A percentile compares a stretch with the other conserved stretches of the same genome.
Evolutionary conservation across 1,284 basidiomycete species (phyloP).

Genomic region (Trametes versicolor): DNA sequence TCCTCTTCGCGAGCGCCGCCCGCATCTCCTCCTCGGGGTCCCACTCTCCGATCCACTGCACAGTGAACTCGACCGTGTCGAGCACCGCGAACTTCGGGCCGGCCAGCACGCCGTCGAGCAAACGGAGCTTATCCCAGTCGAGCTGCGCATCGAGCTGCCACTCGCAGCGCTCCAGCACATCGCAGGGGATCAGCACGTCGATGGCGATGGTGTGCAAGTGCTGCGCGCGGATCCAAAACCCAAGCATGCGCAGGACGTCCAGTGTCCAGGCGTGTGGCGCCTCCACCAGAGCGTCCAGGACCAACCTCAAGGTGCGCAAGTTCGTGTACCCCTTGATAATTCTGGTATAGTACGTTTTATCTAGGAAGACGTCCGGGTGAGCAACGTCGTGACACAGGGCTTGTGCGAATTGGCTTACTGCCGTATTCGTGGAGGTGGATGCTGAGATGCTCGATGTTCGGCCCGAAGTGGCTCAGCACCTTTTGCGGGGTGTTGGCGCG

Average conservation of each 20-base stretch:
- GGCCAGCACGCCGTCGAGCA: background rate
- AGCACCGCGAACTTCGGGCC: background rate
- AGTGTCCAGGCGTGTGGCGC: background rate
- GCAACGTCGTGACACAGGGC: background rate
- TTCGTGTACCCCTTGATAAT: background rate
- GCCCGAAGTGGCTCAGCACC: slow-evolving; percentile 18
- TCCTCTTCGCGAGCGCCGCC: background rate
- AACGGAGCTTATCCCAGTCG: slow-evolving; percentile 18
- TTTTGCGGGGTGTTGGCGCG: background rate
- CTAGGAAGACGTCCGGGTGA: background rate
- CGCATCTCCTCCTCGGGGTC: background rate
- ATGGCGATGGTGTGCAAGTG: slow-evolving; percentile 13
- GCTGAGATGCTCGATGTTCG: slow-evolving; percentile 12
- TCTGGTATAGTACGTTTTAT: background rate
- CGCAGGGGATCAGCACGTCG: slow-evolving; percentile 13
- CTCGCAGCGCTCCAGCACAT: background rate
- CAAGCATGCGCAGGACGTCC: background rate
- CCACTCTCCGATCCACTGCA: background rate
- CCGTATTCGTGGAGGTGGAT: slow-evolving; percentile 7
- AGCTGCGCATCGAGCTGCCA: slow-evolving; percentile 6
- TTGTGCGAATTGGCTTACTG: background rate
- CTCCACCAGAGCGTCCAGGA: background rate
- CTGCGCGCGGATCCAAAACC: background rate
- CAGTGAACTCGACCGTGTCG: background rate
- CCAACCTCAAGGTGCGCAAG: background rate